phyloP scores from a whole-genome alignment of 441 rosid species.

The Pelargonium fulgidum region DNA sequence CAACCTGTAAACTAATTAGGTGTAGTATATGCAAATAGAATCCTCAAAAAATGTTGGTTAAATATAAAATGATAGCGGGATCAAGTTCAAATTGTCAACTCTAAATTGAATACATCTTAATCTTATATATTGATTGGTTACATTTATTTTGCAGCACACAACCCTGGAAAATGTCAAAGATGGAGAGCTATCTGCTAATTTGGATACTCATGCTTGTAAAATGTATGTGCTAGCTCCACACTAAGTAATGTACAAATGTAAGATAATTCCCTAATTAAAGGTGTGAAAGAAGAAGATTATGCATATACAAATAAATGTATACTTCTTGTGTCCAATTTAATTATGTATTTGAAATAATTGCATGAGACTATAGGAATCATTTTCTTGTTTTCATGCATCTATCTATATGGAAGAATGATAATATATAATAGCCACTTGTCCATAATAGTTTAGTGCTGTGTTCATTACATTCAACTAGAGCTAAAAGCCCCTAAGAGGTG shows the following conservation, averaged over 20 bases:
- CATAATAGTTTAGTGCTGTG: too few relatives aligned
- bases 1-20: too few relatives aligned
- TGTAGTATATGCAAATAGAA: too few relatives aligned
- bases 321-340: neutral
- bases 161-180: constrained; percentile 12
- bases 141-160: constrained; percentile 17
- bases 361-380: too few relatives aligned
- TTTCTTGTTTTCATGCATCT: too few relatives aligned
- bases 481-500: too few relatives aligned
- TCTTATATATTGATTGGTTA: neutral
- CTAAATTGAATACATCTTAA: too few relatives aligned
- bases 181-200: constrained; percentile 16
- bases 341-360: too few relatives aligned
- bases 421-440: too few relatives aligned
- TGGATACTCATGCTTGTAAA: constrained; percentile 21
- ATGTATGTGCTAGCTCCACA: constrained; percentile 23
- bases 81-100: neutral
- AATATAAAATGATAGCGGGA: neutral
- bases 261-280: neutral
- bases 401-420: too few relatives aligned
- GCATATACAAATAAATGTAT: neutral
- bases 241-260: neutral
- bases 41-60: too few relatives aligned
- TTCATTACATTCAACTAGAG: too few relatives aligned
- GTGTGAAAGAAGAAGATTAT: neutral